phyloP scores from a whole-genome alignment of 2,329 filamentous ascomycete species.

The Pseudopyrenochaeta lycopersici region DNA sequence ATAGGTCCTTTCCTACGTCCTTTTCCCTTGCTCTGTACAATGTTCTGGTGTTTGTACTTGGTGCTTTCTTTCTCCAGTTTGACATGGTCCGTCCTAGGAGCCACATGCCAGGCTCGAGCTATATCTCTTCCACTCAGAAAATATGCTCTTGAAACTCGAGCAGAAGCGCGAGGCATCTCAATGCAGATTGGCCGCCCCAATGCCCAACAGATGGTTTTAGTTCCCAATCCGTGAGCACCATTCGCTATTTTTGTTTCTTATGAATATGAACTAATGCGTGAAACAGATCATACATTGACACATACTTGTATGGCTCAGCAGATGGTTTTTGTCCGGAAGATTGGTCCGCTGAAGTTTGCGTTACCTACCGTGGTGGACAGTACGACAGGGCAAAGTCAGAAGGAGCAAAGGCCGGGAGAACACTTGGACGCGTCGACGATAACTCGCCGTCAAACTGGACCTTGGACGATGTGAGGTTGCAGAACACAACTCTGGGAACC shows the following conservation, averaged over 20 bases:
- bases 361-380: constrained; percentile 6
- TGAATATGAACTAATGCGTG: neutral
- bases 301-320: neutral
- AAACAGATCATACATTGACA: neutral
- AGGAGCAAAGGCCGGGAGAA: neutral
- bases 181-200: constrained; percentile 2
- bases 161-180: constrained; percentile 3
- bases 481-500: neutral
- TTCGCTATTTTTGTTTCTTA: neutral
- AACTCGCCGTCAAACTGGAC: constrained; percentile 8
- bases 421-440: constrained; percentile 1
- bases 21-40: neutral
- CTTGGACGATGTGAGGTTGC: constrained; percentile 3
- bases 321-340: neutral
- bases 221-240: constrained; percentile 3
- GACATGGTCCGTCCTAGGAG: neutral
- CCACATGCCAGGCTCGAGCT: constrained; percentile 2
- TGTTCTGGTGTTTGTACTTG: neutral
- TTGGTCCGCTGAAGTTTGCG: neutral
- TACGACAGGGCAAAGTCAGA: constrained; percentile 5
- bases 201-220: neutral
- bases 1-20: neutral
- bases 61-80: neutral
- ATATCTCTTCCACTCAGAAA: constrained; percentile 5
- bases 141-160: neutral